Conservation (phyloP, 768 basidiomycete genomes). For the Lentinus brumalis region DNA sequence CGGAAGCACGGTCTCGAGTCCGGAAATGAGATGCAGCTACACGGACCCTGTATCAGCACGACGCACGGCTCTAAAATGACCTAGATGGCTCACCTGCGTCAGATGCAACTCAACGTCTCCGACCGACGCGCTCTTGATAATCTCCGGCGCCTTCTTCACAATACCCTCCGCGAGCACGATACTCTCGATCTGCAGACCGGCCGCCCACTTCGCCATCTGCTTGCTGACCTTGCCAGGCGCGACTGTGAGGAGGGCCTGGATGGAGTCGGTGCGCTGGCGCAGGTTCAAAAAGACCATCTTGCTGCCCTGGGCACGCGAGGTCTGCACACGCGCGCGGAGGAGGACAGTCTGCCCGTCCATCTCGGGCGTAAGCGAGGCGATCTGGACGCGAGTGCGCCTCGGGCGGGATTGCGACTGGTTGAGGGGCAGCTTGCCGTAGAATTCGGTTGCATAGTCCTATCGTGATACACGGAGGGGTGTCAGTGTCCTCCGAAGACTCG, state of each 20-base stretch:
- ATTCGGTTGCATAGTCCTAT: constrained; percentile 75
- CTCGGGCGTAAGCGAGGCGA: constrained; percentile 60
- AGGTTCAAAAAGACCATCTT: constrained; percentile 96
- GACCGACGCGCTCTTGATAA: constrained; percentile 90
- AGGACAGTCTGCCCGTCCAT: constrained; percentile 75
- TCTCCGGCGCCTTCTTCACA: constrained; percentile 75
- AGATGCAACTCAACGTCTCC: constrained; percentile 87
- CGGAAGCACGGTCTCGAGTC: constrained; percentile 76
- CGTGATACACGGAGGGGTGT: not conserved
- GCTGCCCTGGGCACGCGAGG: constrained; percentile 87
- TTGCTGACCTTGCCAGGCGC: constrained; percentile 82
- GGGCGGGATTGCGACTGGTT: constrained; percentile 88
- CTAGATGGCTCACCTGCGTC: constrained; percentile 58
- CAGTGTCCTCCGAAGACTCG: constrained; percentile 1
- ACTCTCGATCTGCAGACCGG: constrained; percentile 76
- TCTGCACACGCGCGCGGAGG: constrained; percentile 89
- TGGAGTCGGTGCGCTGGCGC: constrained; percentile 82
- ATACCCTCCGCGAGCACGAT: constrained; percentile 89
- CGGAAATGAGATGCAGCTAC: constrained; percentile 65
- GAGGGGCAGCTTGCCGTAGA: constrained; percentile 86
- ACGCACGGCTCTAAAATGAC: not conserved
- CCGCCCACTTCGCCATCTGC: constrained; percentile 96
- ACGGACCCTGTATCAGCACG: not conserved
- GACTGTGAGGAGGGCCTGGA: constrained; percentile 82
- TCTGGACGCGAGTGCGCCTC: constrained; percentile 58